Evolutionary conservation across 371 early-diverging fungal genomes (phyloP), one percentile per base, ranked within the genome.

Genomic region (Dichotomocladium elegans): DNA sequence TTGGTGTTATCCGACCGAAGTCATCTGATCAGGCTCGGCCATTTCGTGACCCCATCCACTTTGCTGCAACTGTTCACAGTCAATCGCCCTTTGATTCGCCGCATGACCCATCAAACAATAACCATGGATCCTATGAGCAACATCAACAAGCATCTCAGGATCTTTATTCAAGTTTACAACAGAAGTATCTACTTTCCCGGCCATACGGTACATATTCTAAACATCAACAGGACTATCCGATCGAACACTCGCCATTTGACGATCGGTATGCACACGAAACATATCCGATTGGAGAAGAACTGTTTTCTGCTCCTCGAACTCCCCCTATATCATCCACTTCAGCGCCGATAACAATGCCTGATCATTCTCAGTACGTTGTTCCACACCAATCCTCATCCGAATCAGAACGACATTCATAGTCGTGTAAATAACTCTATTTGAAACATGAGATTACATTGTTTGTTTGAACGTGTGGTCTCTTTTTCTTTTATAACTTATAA

Each of bases 11-110:
- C 45, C 55, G 58, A 15, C 63, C 58, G 12, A 57, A 63, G 46
- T 61, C 57, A 10, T 57, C 57, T 42, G 62, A 61, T 27, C 62
- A 61, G 31, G 62, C 62, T 10, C 57, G 62, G 37, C 63, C 63
- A 8, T 31, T 57, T 6, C 57, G 58, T 6, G 41, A 46, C 14
- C 34, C 53, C 31, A 31, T 41, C 3, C 55, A 57, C 12, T 55
- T 53, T 26, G 45, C 42, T 1, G 41, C 30, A 12, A 33, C 49
- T 42, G 22, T 25, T 12, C 55, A 47, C 9, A 25, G 42, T 22
- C 47, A 47, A 24, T 64, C 59, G 4, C 64, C 60, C 7, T 64
- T 64, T 41, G 64, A 64, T 2, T 62, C 63, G 5, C 63, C 57
- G 4, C 57, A 62, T 21, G 63, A 57, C 47, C 63, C 63, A 29